A percentile compares a stretch with the other conserved stretches of the same genome.
Conservation (phyloP, 352 stramenopile species). For the Phytophthora palmivora region DNA sequence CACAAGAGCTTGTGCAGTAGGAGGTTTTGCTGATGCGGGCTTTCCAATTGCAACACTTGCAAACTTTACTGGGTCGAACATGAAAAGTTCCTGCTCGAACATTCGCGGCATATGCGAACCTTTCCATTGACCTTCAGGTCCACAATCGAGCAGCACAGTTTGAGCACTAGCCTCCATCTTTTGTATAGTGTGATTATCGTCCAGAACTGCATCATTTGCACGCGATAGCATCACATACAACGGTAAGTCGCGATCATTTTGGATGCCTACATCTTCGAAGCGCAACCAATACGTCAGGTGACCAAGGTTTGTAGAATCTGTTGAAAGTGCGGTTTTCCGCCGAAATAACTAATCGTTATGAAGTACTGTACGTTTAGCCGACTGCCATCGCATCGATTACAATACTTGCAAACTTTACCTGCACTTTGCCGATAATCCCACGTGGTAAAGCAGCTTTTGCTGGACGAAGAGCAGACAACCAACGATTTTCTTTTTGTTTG, state of each 20-base stretch:
- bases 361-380: conserved; percentile 10
- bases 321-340: conserved; percentile 3
- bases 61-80: conserved; percentile 67
- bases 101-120: conserved; percentile 48
- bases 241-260: conserved; percentile 66
- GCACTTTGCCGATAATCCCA: conserved; percentile 26
- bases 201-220: conserved; percentile 18
- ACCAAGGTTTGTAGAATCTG: not conserved
- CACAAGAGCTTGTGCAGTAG: conserved; percentile 50
- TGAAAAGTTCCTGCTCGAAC: conserved; percentile 64
- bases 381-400: not conserved
- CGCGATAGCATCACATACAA: conserved; percentile 68
- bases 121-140: conserved; percentile 70
- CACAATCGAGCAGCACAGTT: conserved; percentile 59
- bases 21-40: conserved; percentile 60
- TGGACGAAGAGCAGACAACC: conserved; percentile 23
- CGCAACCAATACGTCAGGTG: conserved; percentile 53
- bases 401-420: conserved; percentile 11
- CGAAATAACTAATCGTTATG: conserved; percentile 14
- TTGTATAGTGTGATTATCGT: conserved; percentile 41
- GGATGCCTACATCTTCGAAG: conserved; percentile 59
- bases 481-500: conserved; percentile 28
- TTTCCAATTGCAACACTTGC: conserved; percentile 66
- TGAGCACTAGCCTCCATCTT: conserved; percentile 53
- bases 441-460: conserved; percentile 10